phyloP scores from a whole-genome alignment of 164 flowering plant genomes.

The Berberis vulgaris region DNA sequence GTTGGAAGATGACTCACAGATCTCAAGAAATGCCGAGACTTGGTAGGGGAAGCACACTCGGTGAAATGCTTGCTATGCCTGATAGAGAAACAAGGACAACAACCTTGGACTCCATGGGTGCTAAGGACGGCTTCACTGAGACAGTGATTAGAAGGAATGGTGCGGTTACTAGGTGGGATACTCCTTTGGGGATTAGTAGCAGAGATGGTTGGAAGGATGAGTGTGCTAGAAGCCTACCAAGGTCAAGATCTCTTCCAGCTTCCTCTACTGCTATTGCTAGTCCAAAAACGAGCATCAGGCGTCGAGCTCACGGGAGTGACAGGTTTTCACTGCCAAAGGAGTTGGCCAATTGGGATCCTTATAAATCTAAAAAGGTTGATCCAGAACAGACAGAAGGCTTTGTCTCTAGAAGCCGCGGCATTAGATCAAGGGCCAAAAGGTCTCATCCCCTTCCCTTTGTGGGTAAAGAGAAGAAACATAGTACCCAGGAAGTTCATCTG shows the following conservation, averaged over 20 bases:
- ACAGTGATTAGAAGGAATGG: conserved; percentile 11
- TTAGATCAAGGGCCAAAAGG: conserved; percentile 22
- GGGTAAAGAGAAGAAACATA: conserved; percentile 10
- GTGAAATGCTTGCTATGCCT: conserved; percentile 74
- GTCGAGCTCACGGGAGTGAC: conserved; percentile 23
- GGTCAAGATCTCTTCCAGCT: conserved; percentile 54
- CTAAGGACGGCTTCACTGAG: conserved; percentile 17
- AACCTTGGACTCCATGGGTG: conserved; percentile 13
- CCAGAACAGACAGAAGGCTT: conserved; percentile 16
- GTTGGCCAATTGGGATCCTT: conserved; percentile 15
- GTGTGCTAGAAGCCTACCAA: conserved; percentile 21
- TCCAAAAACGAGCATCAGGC: conserved; percentile 18
- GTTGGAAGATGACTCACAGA: conserved; percentile 56
- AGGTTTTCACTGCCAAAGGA: conserved; percentile 22
- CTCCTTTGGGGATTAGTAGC: conserved; percentile 67
- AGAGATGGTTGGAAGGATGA: conserved; percentile 80
- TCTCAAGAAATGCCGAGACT: conserved; percentile 30
- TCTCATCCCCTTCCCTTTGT: conserved; percentile 13
- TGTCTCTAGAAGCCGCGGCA: conserved; percentile 10
- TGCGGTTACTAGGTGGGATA: conserved; percentile 15
- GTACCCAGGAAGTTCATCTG: conserved; percentile 12
- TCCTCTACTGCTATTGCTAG: conserved; percentile 24
- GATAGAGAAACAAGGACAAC: conserved; percentile 28
- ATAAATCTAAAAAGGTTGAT: conserved; percentile 15
- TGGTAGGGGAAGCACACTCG: conserved; percentile 56